These are phyloP conservation scores for Aspergillus leporis DNA, from an alignment of 495 filamentous ascomycete genomes.

Conservation along the genomic window DNA sequence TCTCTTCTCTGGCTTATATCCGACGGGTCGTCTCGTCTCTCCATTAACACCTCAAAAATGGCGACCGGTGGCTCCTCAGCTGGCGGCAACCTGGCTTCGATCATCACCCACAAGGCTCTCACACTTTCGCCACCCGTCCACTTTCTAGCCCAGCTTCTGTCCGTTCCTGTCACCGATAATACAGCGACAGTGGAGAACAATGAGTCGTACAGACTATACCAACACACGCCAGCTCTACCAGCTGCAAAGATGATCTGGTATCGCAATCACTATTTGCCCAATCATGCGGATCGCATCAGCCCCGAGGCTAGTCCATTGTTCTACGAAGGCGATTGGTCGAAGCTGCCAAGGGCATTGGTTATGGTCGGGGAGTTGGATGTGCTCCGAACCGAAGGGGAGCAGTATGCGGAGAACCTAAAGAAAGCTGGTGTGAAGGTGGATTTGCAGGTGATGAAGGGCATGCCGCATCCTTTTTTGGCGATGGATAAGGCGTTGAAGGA, in stretches of 20 bases:
- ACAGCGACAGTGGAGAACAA: slow-evolving; percentile 48
- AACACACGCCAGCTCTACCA: slow-evolving; percentile 51
- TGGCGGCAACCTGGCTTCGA: slow-evolving; percentile 55
- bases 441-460: slow-evolving; percentile 57
- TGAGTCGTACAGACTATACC: slow-evolving; percentile 49
- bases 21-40: slow-evolving; percentile 38
- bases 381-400: slow-evolving; percentile 52
- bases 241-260: slow-evolving; percentile 62
- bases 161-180: slow-evolving; percentile 60
- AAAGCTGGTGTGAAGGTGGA: slow-evolving; percentile 55
- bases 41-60: slow-evolving; percentile 45
- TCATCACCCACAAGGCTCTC: slow-evolving; percentile 56
- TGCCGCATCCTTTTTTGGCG: slow-evolving; percentile 63
- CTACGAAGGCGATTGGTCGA: slow-evolving; percentile 48
- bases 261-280: slow-evolving; percentile 55
- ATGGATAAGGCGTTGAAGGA: slow-evolving; percentile 58
- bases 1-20: slow-evolving; percentile 53
- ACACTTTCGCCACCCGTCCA: slow-evolving; percentile 41
- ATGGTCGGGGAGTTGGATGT: slow-evolving; percentile 61
- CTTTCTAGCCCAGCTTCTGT: slow-evolving; percentile 53
- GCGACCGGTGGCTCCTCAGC: slow-evolving; percentile 59
- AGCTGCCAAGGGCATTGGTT: slow-evolving; percentile 50
- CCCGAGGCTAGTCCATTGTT: slow-evolving; percentile 58
- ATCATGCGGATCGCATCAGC: slow-evolving; percentile 41
- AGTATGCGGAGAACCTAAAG: slow-evolving; percentile 47